Evolutionary conservation across 257 asterid species (phyloP), one percentile per base, ranked within the genome.

Genomic region (Penstemon newberryi): DNA sequence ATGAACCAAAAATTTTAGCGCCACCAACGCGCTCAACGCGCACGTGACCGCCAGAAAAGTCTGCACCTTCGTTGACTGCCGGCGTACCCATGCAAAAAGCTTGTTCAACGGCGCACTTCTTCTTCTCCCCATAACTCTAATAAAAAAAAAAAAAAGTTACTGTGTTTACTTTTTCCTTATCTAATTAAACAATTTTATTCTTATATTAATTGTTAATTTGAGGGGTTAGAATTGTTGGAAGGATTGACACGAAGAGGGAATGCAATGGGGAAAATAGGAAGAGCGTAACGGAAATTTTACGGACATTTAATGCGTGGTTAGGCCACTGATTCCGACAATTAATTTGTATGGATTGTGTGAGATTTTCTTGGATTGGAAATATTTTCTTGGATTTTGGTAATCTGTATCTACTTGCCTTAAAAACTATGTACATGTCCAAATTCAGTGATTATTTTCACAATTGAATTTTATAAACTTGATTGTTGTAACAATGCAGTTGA

Each of bases 71-170:
- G 78, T 79, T 6, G 96, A 89, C 81, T 87, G 93, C 71, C 73
- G 81, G 47, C 98, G 84, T n/a, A 87, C 90, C 96, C 95, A 89
- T 43, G 77, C 64, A 49, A 89, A 87, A 36, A 91, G 74, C 88
- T 69, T 75, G 77, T 72, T 84, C 84, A 76, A 61, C 77, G 98
- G 73, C 70, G 85, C 77, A 57, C 72, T 79, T 79, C 95, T 82
- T 80, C 82, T 85, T 66, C 81, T 74, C 66, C 98, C 98, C 98
- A 92, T 91, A 8, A 10, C 70, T 43, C 1, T 10, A 43, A 42
- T 13, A 1, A 7, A 12, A 55, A 54, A 33, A 10, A 33, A 5
- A 70, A 1, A 6, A 11, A 5, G 50, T 1, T 40, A 41, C 10
- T 19, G 51, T 7, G 60, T 8, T 5, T 10, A 12, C 33, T 25